These are phyloP conservation scores for Sphagnum magellanicum DNA, from an alignment of 228 moss, liverwort and hornwort genomes.

Conservation along the genomic window DNA sequence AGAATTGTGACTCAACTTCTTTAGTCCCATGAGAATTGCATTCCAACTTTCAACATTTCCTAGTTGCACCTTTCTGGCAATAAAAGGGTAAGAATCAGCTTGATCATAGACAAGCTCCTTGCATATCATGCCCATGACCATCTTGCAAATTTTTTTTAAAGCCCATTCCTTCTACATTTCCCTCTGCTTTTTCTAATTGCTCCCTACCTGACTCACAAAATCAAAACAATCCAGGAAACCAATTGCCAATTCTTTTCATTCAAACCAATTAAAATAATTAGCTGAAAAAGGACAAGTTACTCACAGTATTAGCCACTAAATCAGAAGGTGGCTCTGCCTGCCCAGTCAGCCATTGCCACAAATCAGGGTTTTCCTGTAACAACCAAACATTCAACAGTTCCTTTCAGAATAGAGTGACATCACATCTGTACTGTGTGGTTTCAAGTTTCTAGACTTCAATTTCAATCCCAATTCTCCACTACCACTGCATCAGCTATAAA, in stretches of 20 bases:
- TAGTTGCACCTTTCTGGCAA: neutral
- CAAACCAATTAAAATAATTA: neutral
- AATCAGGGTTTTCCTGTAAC: constrained; percentile 87
- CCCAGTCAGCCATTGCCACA: constrained; percentile 92
- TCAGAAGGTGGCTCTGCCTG: constrained; percentile 65
- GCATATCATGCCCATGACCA: too few species aligned
- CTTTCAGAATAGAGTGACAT: neutral
- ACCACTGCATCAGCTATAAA: too few species aligned
- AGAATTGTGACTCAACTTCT: too few species aligned
- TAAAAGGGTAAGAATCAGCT: neutral
- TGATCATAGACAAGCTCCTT: neutral
- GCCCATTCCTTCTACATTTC: too few species aligned
- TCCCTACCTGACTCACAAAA: neutral
- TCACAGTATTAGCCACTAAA: constrained; percentile 64
- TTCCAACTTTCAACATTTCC: too few species aligned
- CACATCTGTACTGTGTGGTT: too few species aligned
- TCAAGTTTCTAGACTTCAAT: too few species aligned
- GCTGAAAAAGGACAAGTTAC: constrained; percentile 4
- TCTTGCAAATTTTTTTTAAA: neutral
- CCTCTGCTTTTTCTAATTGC: too few species aligned
- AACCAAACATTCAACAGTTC: constrained; percentile 4
- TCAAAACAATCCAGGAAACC: neutral
- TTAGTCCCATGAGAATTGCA: too few species aligned
- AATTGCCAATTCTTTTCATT: neutral
- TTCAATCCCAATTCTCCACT: too few species aligned